Conservation (phyloP, 768 basidiomycete species). For the Leccinum incarnatum region DNA sequence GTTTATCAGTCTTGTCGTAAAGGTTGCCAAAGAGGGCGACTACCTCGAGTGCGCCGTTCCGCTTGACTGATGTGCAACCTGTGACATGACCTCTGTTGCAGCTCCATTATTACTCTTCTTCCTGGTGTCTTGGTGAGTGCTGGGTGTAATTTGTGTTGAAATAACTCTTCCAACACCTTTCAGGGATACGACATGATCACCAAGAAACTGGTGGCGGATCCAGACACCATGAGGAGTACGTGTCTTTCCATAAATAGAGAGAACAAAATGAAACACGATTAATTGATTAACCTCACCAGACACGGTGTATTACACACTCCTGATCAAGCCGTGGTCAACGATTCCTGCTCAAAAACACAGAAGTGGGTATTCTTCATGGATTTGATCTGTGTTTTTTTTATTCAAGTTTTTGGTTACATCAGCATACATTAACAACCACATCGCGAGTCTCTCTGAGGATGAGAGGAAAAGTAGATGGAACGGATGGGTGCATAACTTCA, state of each 20-base stretch:
- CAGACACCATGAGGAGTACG: conserved; percentile 4
- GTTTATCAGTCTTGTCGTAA: background rate
- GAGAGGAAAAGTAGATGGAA: background rate
- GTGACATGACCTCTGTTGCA: background rate
- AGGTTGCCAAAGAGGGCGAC: background rate
- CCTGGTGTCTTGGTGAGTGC: conserved; percentile 7
- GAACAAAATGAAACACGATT: no score
- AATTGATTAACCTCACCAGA: background rate
- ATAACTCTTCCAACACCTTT: background rate
- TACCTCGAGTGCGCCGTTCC: conserved; percentile 5
- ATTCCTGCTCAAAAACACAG: background rate
- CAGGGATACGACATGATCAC: conserved; percentile 3
- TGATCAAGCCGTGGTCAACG: background rate
- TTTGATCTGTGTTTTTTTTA: background rate
- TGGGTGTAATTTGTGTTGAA: background rate
- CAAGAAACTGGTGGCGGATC: background rate
- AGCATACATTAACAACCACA: conserved; percentile 3
- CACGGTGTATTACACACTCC: background rate
- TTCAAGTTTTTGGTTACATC: background rate
- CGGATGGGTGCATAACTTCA: background rate
- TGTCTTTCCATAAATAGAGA: no score
- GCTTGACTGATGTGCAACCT: background rate
- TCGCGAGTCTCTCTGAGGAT: background rate
- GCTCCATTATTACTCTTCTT: background rate
- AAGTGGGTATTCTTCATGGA: background rate